Evolutionary conservation across 2,329 filamentous ascomycete genomes (phyloP).

Genomic region (Stachybotrys echinatus): DNA sequence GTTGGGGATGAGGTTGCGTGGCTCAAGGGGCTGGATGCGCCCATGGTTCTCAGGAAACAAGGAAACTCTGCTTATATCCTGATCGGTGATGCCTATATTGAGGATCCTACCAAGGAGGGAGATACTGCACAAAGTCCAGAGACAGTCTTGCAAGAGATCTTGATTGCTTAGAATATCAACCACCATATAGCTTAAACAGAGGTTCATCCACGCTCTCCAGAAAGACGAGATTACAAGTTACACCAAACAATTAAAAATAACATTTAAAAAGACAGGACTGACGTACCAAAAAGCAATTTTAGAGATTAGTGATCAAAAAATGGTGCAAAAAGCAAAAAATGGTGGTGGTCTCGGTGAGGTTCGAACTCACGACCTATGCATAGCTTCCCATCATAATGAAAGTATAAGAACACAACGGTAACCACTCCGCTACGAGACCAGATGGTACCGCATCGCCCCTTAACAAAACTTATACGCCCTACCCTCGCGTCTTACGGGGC

Average conservation of each 20-base stretch:
- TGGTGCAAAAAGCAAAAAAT: background rate
- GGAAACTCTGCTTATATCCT: background rate
- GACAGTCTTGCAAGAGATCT: background rate
- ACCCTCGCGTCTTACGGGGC: no score
- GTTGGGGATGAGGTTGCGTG: slow-evolving; percentile 2
- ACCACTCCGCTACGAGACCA: background rate
- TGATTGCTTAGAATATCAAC: no score
- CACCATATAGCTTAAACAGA: no score
- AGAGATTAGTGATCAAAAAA: no score
- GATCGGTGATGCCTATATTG: background rate
- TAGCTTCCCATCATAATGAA: background rate
- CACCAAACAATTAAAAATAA: no score
- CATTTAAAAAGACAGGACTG: no score
- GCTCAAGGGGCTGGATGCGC: slow-evolving; percentile 2
- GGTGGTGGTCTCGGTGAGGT: background rate
- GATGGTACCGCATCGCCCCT: background rate
- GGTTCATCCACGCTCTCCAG: no score
- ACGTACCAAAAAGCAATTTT: no score
- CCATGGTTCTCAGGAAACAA: slow-evolving; percentile 2
- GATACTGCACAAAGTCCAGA: background rate
- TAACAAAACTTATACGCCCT: background rate
- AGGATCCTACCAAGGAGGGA: background rate
- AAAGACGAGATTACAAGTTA: no score
- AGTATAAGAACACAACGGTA: slow-evolving; percentile 1
- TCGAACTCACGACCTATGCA: background rate